Evolutionary conservation across 768 basidiomycete species (phyloP).

Genomic region (Royoungia palumana): DNA sequence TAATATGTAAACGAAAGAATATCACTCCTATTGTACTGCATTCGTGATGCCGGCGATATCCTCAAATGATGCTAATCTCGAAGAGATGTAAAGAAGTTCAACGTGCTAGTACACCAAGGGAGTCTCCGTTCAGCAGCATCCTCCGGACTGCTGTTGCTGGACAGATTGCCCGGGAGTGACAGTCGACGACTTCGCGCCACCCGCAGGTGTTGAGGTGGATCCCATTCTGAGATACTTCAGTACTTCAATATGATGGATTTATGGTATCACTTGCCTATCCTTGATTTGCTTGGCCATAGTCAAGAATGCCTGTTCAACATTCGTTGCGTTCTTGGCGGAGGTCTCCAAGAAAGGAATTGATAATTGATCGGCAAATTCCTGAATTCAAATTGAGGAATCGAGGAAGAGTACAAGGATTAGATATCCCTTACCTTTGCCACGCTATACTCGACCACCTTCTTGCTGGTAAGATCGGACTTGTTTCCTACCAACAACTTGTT

Average conservation of each 20-base stretch:
- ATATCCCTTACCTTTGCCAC: conserved; percentile 67
- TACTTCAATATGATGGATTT: not conserved
- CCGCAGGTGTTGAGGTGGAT: conserved; percentile 69
- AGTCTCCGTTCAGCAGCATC: conserved; percentile 67
- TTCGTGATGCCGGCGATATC: conserved; percentile 27
- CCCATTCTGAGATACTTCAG: conserved; percentile 61
- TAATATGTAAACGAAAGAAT: conserved; percentile 33
- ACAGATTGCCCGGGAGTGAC: conserved; percentile 84
- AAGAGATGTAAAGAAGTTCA: conserved; percentile 14
- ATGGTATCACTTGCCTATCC: conserved; percentile 57
- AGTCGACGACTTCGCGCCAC: conserved; percentile 76
- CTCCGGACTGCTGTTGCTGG: conserved; percentile 64
- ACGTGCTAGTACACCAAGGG: conserved; percentile 17
- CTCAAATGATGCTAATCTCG: conserved; percentile 16
- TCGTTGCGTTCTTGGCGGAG: conserved; percentile 97
- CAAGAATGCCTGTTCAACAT: conserved; percentile 99
- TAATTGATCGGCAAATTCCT: conserved; percentile 96
- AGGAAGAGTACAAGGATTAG: not conserved
- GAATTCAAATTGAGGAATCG: conserved; percentile 6
- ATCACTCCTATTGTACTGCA: conserved; percentile 32
- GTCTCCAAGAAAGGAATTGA: conserved; percentile 96
- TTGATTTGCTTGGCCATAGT: conserved; percentile 98
- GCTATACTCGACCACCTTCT: conserved; percentile 91
- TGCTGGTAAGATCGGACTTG: conserved; percentile 96
- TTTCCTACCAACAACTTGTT: conserved; percentile 99